Evolutionary conservation across 2,329 filamentous ascomycete genomes (phyloP), one percentile per base, ranked within the genome.

Genomic region (Coniochaeta hoffmannii): DNA sequence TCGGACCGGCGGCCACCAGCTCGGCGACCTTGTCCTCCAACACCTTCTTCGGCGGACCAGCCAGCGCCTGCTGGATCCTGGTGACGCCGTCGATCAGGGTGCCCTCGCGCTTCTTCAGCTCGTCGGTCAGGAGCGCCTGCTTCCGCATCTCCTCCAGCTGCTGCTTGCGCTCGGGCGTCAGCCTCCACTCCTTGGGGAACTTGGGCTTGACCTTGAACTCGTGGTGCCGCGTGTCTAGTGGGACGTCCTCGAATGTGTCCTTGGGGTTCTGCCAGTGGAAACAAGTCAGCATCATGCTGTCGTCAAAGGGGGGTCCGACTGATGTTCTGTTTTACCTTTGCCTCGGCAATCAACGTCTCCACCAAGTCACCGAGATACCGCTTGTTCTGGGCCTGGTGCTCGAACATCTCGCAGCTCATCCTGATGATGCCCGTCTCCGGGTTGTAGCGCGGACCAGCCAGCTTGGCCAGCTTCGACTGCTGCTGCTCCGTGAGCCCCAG

Each of bases 371-470:
- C 87, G 22, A 99, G 79, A 69, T 94, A 94, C n/a, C 90, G 85
- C 79, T 97, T 99, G 77, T 99, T 99, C 76, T 97, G 92, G 17
- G 92, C 90, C 67, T 90, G 88, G 55, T 92, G 89, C 67, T 90
- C 85, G 70, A 88, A 96, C 68, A 86, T 85, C 71, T 97, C 94
- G 74, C 88, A 89, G 68, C 88, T 91, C 81, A 99, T 96, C 73
- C 89, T 91, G 64, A 97, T 78, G 57, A 90, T 76, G 63, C 91
- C 84, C 55, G 79, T 90, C 63, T 86, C 80, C 0, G 92, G 93
- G 75, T 97, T 94, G 79, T 91, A 97, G 61, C 94, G 87, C 15
- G 85, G 71, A 1, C 94, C 95, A 19, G 82, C 85, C 46, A 99
- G 80, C 76, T 97, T 97, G 71, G 88, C 87, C 59, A 99, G 79